Percentiles rank a stretch among this genome's conserved stretches.
Evolutionary conservation across 192 early-diverging fungal species (phyloP).

Genomic region (Oehlia diaphana): DNA sequence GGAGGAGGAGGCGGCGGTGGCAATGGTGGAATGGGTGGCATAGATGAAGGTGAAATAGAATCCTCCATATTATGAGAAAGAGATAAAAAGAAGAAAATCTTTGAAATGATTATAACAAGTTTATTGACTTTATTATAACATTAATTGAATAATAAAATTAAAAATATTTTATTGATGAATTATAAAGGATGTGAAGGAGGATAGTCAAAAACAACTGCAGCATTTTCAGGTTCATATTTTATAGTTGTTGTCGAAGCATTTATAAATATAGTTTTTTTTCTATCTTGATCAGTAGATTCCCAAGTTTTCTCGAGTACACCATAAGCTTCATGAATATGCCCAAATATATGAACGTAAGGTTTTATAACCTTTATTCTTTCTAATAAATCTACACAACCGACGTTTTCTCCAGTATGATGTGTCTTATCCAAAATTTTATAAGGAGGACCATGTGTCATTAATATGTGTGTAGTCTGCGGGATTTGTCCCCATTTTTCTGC

Average conservation of each 20-base stretch:
- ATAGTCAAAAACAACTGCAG: constrained; percentile 31
- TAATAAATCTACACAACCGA: constrained; percentile 31
- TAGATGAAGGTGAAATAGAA: no score
- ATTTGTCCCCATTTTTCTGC: constrained; percentile 35
- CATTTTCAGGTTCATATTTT: constrained; percentile 24
- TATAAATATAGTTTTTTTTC: constrained; percentile 31
- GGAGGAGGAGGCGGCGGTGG: no score
- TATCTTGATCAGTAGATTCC: constrained; percentile 4
- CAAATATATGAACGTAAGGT: constrained; percentile 34
- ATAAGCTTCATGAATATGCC: constrained; percentile 37
- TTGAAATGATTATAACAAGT: no score
- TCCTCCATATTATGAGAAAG: no score
- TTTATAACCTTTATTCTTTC: constrained; percentile 28
- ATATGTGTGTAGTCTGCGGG: constrained; percentile 28
- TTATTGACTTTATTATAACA: no score
- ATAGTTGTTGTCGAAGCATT: constrained; percentile 31
- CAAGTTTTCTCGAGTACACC: constrained; percentile 33
- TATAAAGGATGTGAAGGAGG: constrained; percentile 21
- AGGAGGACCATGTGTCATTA: constrained; percentile 39
- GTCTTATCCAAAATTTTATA: constrained; percentile 21
- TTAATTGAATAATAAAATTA: no score
- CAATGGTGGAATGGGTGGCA: no score
- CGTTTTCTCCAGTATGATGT: constrained; percentile 5
- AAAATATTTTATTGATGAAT: neutral
- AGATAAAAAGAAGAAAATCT: no score